Evolutionary conservation across 106 monocot genomes (phyloP), one percentile per base, ranked within the genome.

Genomic region (Agapanthus africanus): DNA sequence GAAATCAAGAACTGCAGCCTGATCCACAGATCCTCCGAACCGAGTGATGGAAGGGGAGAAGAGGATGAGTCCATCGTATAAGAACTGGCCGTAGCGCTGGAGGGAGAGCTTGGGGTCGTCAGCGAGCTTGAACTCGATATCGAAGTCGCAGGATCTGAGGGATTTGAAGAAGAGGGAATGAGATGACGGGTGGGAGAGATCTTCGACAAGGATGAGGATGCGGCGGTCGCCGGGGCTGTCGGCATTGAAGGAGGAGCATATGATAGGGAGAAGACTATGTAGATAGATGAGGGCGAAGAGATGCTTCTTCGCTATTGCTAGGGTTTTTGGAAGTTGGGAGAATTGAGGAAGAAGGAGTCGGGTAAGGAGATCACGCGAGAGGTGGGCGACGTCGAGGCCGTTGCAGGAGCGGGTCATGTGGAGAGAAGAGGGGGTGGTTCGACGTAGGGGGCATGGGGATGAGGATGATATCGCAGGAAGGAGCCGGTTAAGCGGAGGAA

Each of bases 151-250:
- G 37, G 92, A 81, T n/a, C 56, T 46, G 47, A 99, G 87, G 35
- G 90, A 90, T 15, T 72, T 59, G 81, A 99, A 90, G 85, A 83
- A 99, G 77, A 79, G 23, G 56, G 97, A 99, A 72, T 93, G 97
- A 22, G 97, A 90, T 14, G 92, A 99, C 7, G 81, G 80, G 70
- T 93, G 15, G 19, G 90, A 76, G 40, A 93, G 84, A 73, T 99
- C 97, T 81, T 92, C 92, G 69, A 92, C 70, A 22, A 99, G 84
- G 50, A 99, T 87, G 47, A 99, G 90, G 54, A 93, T 42, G 35
- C 97, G 89, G 16, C 86, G 83, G 27, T 77, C 80, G 22, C 80
- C 76, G 22, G 84, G 87, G 50, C 40, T 70, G 4, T 83, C 83
- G 27, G 37, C 67, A 36, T 86, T 86, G 80, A 80, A 84, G 35